A percentile compares a stretch with the other conserved stretches of the same genome.
Evolutionary conservation across 2,329 filamentous ascomycete species (phyloP).

Genomic region (Aspergillus viridinutans): DNA sequence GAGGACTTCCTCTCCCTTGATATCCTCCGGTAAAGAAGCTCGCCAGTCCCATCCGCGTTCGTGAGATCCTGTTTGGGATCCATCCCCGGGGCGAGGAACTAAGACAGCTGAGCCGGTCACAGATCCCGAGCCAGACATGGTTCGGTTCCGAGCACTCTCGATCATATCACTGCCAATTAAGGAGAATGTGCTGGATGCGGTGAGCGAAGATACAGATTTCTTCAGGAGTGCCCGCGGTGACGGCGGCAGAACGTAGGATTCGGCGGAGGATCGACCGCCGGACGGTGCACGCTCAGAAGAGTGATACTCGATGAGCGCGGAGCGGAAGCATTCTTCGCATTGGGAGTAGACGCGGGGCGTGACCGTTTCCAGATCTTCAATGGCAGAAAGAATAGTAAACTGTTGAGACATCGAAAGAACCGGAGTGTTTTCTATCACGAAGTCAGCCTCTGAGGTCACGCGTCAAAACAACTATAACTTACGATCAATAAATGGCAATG

Average conservation of each 20-base stretch:
- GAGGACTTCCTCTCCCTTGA: constrained; percentile 66
- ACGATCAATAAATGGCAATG: constrained; percentile 69
- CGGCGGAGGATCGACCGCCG: constrained; percentile 8
- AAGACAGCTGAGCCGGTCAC: constrained; percentile 53
- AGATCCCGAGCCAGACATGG: constrained; percentile 41
- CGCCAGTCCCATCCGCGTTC: constrained; percentile 72
- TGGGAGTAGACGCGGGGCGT: constrained; percentile 66
- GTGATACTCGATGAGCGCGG: constrained; percentile 68
- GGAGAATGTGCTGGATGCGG: constrained; percentile 59
- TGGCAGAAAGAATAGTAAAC: constrained; percentile 68
- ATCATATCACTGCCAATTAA: constrained; percentile 72
- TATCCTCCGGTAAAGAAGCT: constrained; percentile 52
- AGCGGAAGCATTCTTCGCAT: constrained; percentile 72
- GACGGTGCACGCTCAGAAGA: constrained; percentile 44
- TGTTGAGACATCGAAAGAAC: constrained; percentile 69
- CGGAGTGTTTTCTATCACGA: constrained; percentile 46
- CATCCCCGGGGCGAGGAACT: constrained; percentile 27
- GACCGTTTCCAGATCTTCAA: constrained; percentile 76
- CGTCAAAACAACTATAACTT: constrained; percentile 19
- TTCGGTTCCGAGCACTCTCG: constrained; percentile 39
- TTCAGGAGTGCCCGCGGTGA: constrained; percentile 64
- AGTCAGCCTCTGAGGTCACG: constrained; percentile 10
- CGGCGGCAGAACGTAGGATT: constrained; percentile 32
- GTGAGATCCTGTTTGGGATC: constrained; percentile 25
- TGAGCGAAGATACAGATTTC: constrained; percentile 54